Evolutionary conservation across 441 rosid genomes (phyloP).

Genomic region (Croton setiger): DNA sequence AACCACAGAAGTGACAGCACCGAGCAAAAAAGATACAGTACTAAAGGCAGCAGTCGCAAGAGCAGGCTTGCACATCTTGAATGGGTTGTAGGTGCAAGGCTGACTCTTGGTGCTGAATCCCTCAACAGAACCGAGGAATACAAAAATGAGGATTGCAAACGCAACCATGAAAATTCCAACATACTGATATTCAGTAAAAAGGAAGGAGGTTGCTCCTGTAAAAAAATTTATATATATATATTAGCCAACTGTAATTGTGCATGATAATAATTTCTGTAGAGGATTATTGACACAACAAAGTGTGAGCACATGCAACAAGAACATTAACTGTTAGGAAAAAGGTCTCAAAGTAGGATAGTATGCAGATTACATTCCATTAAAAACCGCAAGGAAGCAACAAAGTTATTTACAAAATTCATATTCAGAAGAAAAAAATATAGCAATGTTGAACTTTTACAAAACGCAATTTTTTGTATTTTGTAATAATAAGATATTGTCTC

Average conservation of each 20-base stretch:
- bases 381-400: not conserved
- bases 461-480: not conserved
- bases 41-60: constrained; percentile 86
- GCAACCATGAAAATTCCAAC: constrained; percentile 84
- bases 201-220: constrained; percentile 87
- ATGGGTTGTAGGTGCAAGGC: constrained; percentile 67
- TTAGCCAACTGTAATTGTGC: constrained; percentile 10
- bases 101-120: constrained; percentile 79
- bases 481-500: not conserved
- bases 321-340: not conserved
- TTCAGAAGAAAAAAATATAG: not conserved
- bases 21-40: constrained; percentile 78
- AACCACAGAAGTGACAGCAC: constrained; percentile 75
- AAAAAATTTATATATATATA: constrained; percentile 18
- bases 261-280: not conserved
- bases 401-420: not conserved
- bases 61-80: constrained; percentile 82
- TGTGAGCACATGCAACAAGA: not conserved
- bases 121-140: constrained; percentile 94
- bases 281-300: not conserved
- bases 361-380: not conserved
- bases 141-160: constrained; percentile 73
- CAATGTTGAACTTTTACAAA: not conserved
- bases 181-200: constrained; percentile 75
- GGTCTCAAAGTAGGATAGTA: not conserved